Conservation (phyloP, 2,329 filamentous ascomycete species). For the Alternaria infectoria region DNA sequence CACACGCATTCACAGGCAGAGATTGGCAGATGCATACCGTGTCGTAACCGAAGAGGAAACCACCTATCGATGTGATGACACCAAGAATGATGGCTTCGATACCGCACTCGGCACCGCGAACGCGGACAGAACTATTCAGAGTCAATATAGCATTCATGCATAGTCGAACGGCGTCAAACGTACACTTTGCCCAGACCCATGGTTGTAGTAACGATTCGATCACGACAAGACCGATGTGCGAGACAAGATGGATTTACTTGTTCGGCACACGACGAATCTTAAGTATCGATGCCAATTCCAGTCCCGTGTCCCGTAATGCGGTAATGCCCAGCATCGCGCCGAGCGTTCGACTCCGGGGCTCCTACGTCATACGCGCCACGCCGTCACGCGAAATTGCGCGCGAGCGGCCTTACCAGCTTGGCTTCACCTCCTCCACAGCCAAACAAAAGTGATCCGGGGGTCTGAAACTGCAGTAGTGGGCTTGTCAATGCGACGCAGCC, state of each 20-base stretch:
- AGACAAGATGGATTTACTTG: conserved; percentile 5
- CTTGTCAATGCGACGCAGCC: conserved; percentile 25
- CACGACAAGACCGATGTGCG: background rate
- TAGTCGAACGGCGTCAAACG: background rate
- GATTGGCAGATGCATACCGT: conserved; percentile 50
- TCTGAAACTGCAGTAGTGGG: conserved; percentile 21
- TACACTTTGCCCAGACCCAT: conserved; percentile 37
- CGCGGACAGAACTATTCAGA: conserved; percentile 28
- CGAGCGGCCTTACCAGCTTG: conserved; percentile 17
- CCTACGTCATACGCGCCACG: conserved; percentile 33
- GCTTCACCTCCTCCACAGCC: conserved; percentile 20
- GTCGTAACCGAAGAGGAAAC: conserved; percentile 69
- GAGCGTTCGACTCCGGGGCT: conserved; percentile 19
- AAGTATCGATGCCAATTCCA: conserved; percentile 22
- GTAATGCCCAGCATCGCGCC: conserved; percentile 34
- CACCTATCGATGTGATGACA: conserved; percentile 63
- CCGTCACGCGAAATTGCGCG: conserved; percentile 19
- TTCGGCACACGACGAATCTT: conserved; percentile 11
- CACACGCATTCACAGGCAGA: background rate
- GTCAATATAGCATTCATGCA: conserved; percentile 8
- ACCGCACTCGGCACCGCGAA: conserved; percentile 42
- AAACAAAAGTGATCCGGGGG: conserved; percentile 18
- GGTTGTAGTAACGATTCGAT: conserved; percentile 11
- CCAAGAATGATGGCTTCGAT: conserved; percentile 60
- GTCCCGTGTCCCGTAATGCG: conserved; percentile 17